Evolutionary conservation across 768 basidiomycete species (phyloP).

Genomic region (Amanita pseudoporphyria): DNA sequence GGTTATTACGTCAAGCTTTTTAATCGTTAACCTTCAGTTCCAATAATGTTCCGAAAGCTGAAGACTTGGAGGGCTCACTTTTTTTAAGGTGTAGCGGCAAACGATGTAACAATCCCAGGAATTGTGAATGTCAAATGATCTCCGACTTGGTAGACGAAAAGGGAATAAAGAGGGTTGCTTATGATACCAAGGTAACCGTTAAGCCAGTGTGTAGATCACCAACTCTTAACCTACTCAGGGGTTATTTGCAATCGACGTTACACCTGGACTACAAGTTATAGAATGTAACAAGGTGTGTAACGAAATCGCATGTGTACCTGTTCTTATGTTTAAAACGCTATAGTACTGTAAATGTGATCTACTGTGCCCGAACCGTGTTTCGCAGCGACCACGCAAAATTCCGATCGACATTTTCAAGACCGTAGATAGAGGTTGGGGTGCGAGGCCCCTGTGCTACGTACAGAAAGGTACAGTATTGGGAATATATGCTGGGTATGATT

Average conservation of each 20-base stretch:
- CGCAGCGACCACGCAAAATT: constrained; percentile 46
- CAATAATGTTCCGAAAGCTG: not conserved
- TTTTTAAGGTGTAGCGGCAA: constrained; percentile 2
- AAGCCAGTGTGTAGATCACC: not conserved
- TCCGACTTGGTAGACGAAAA: constrained; percentile 3
- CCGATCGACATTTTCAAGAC: constrained; percentile 65
- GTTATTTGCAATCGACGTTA: constrained; percentile 34
- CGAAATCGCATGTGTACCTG: constrained; percentile 7
- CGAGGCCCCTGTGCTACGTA: constrained; percentile 32
- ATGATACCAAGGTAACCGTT: constrained; percentile 26
- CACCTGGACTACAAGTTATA: constrained; percentile 40
- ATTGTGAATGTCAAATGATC: constrained; percentile 6
- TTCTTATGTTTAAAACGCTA: not conserved
- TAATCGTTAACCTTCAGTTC: constrained; percentile 8
- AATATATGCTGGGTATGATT: constrained; percentile 53
- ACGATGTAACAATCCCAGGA: not conserved
- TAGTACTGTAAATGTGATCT: constrained; percentile 36
- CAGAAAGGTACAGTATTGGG: constrained; percentile 52
- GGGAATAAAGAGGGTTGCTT: constrained; percentile 26
- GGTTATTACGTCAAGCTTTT: not conserved
- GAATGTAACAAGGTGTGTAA: constrained; percentile 63
- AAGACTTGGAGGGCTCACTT: not conserved
- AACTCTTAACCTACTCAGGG: constrained; percentile 25
- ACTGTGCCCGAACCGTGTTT: constrained; percentile 50
- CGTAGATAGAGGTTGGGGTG: constrained; percentile 52